Base-by-base conservation (phyloP, 805 yeast genomes). In the Jamesozyma spencerorum region DNA sequence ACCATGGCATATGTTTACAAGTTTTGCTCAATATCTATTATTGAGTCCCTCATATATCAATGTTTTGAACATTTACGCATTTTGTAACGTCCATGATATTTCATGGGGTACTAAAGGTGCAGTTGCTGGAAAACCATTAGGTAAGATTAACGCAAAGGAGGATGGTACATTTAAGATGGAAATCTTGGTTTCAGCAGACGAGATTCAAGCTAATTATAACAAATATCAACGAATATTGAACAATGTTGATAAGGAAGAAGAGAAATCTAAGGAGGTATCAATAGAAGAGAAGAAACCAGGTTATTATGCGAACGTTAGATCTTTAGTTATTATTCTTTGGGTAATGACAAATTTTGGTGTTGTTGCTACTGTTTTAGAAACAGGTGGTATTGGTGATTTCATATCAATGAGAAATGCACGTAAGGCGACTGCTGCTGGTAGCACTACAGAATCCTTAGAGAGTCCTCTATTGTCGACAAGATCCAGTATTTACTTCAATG, bases 91-190 rank as follows among this genome's bases (percentile, higher is more conserved):
- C 45, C 95, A 90, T 61, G 98, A 90, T 67, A 79, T 90, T 36
- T 84, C 96, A 5, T 90, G 97, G 97, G 97, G 97, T 59, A 90
- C 95, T 3, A 85, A 88, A 60, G 95, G 95, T 36, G 85, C 80
- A 38, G 77, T 76, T 10, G 72, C 77, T 35, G 18, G 33, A 5
- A 56, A 75, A 68, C 64, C 94, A 74, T 70, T 92, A 52, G 97
- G 97, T 45, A 78, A 81, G 34, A 96, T 95, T 18, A 84, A 81
- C 53, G 71, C 85, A 3, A 70, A 72, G 31, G 73, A 69, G 39
- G 77, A 72, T 41, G 86, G 83, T 50, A 77, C 78, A 45, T 71
- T 79, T 40, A 81, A 79, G 47, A 70, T 78, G 56, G 81, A 75
- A 47, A 74, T 81, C 26, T 95, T 95, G 7, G 85, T 88, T 2